Conservation (phyloP, 108 stramenopile species). For the Chaetoceros muelleri region DNA sequence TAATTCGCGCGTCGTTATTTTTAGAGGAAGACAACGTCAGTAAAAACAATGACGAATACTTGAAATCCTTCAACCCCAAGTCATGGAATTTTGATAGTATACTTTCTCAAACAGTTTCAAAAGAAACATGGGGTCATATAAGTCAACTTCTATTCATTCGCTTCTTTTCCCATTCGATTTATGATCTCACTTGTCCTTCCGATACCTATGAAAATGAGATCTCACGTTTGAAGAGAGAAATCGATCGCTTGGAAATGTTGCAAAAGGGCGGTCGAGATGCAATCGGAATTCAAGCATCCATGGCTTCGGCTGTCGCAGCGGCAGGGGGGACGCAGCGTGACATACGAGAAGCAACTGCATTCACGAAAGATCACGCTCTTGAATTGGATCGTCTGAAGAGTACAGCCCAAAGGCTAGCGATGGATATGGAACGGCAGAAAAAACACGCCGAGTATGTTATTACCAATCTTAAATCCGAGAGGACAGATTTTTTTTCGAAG, state of each 20-base stretch:
- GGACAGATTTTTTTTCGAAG: slow-evolving; percentile 21
- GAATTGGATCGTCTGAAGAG: slow-evolving; percentile 46
- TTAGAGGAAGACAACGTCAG: slow-evolving; percentile 10
- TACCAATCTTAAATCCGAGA: slow-evolving; percentile 30
- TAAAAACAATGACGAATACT: background rate
- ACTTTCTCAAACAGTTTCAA: slow-evolving; percentile 25
- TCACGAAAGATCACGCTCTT: slow-evolving; percentile 19
- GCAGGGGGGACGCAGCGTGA: slow-evolving; percentile 17
- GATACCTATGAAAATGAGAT: slow-evolving; percentile 54
- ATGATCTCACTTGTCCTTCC: slow-evolving; percentile 69
- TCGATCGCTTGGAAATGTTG: slow-evolving; percentile 37
- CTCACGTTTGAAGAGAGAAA: slow-evolving; percentile 50
- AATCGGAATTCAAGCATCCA: slow-evolving; percentile 16
- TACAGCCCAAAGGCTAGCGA: slow-evolving; percentile 23
- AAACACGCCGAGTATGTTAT: slow-evolving; percentile 35
- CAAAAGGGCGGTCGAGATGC: slow-evolving; percentile 26
- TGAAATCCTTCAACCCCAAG: slow-evolving; percentile 9
- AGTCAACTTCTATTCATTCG: slow-evolving; percentile 45
- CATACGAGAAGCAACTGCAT: slow-evolving; percentile 30
- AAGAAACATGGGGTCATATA: slow-evolving; percentile 38
- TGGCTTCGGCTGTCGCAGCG: slow-evolving; percentile 32
- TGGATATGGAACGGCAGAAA: slow-evolving; percentile 54
- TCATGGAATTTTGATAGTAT: slow-evolving; percentile 11
- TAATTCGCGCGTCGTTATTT: slow-evolving; percentile 33
- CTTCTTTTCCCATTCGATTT: slow-evolving; percentile 54